phyloP scores from a whole-genome alignment of 306 rosid species.

The Vachellia collinsii region DNA sequence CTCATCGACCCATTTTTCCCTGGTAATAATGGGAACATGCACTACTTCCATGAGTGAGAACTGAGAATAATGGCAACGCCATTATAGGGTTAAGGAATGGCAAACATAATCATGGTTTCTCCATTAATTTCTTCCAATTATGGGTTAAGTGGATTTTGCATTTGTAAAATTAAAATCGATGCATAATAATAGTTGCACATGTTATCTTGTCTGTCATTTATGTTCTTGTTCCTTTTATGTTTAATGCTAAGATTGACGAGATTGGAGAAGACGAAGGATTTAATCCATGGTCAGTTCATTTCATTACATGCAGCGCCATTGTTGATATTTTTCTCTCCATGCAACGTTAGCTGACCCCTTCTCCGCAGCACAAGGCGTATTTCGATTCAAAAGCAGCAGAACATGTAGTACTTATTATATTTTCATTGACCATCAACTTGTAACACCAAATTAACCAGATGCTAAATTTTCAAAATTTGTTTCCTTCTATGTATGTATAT shows the following conservation, averaged over 20 bases:
- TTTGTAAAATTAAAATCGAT: constrained; percentile 28
- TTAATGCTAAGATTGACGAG: background rate
- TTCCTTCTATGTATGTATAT: background rate
- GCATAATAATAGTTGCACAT: background rate
- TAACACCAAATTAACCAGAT: constrained; percentile 3
- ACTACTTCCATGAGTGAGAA: constrained; percentile 31
- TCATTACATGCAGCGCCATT: background rate
- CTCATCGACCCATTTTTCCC: background rate
- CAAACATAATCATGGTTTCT: constrained; percentile 46
- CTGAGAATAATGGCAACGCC: constrained; percentile 43
- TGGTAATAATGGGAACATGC: constrained; percentile 30
- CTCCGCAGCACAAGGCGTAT: background rate
- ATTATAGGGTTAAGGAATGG: constrained; percentile 41
- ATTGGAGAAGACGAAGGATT: background rate
- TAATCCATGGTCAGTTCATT: background rate
- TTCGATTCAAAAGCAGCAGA: background rate
- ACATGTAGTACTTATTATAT: background rate
- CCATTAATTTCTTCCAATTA: constrained; percentile 32
- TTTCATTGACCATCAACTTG: background rate
- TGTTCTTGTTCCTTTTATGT: background rate
- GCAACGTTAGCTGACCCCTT: background rate
- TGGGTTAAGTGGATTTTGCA: constrained; percentile 39
- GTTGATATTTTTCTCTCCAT: constrained; percentile 7
- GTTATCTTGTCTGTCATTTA: background rate
- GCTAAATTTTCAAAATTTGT: background rate